Base-by-base conservation (phyloP, 202 grass and related monocot species). In the Zoysia matrella region DNA sequence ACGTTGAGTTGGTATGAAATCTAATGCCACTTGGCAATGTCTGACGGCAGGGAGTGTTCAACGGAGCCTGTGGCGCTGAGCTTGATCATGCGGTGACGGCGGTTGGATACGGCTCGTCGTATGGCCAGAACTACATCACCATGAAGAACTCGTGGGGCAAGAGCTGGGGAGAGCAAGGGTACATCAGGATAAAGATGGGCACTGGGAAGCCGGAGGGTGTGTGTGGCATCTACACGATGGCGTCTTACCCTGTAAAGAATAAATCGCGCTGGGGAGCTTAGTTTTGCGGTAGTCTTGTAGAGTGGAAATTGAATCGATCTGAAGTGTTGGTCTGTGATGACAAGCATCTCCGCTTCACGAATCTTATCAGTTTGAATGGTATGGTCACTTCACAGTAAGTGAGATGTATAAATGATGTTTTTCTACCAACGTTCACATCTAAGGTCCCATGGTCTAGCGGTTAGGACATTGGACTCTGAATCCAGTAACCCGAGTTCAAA, bases 391-490 rank as follows among this genome's bases (percentile, higher is more conserved):
- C 45, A 46, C 45, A 46, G 45, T 3, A 46, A 46, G 5, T 46
- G 22, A 30, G 22, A 30, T 30, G 45, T 46, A n/a, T 56, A 3
- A 57, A 46, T 68, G 47, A 4, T 0, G 4, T 69, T 0, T 11
- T 56, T n/a, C 6, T 0, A 0, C 0, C 7, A 14, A 7, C 22
- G 0, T 0, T 0, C 0, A 2, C 22, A 42, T 0, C 0, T 4
- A n/a, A 2, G 82, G 88, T 88, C 88, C 85, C 75, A 93, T 93
- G 82, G 91, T 90, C 88, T 93, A 90, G 91, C 72, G 88, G 91
- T 93, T 2, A 93, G 88, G 91, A 93, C 85, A 88, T 93, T 93
- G 82, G 85, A 86, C 88, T 90, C 91, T 90, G 85, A 93, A 93
- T 93, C 81, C 81, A 90, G 87, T 84, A 90, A 90, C 84, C 84